Evolutionary conservation across 1,284 basidiomycete genomes (phyloP).

Genomic region (Fomitopsis schrenkii): DNA sequence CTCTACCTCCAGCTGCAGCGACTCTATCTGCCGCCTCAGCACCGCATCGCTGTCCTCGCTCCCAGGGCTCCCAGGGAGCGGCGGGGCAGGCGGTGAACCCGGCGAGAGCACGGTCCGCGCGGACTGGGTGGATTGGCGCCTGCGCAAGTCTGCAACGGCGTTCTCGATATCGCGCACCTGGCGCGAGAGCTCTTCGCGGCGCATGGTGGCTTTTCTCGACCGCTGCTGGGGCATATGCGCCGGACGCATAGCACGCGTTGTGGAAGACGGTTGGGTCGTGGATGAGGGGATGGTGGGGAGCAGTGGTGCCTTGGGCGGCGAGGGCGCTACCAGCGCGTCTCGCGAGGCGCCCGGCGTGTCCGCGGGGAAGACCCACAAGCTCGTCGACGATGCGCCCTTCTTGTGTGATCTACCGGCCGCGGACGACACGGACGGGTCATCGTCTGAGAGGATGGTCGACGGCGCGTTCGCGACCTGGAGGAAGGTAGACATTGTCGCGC

Average conservation of each 20-base stretch:
- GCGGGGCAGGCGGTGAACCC: not conserved
- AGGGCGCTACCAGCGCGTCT: not conserved
- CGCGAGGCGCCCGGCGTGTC: not conserved
- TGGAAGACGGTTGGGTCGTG: not conserved
- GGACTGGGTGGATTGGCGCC: not conserved
- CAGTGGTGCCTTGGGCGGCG: not conserved
- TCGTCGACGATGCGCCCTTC: not conserved
- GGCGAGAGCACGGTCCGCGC: not conserved
- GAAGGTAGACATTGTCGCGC: not conserved
- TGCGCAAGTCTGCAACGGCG: not conserved
- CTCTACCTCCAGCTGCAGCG: conserved; percentile 2
- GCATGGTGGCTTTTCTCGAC: not conserved
- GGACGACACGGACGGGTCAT: not conserved
- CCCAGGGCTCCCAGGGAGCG: not conserved
- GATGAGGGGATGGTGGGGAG: not conserved
- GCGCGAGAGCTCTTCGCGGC: not conserved
- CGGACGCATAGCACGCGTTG: not conserved
- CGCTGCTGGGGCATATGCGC: not conserved
- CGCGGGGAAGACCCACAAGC: not conserved
- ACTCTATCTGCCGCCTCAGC: conserved; percentile 3
- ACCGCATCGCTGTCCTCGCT: not conserved
- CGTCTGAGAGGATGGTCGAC: not conserved
- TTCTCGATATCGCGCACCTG: not conserved
- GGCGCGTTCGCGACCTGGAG: not conserved
- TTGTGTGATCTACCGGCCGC: not conserved